These are phyloP conservation scores for Aspergillus hiratsukae DNA, from an alignment of 2,329 filamentous ascomycete species.

Conservation along the genomic window DNA sequence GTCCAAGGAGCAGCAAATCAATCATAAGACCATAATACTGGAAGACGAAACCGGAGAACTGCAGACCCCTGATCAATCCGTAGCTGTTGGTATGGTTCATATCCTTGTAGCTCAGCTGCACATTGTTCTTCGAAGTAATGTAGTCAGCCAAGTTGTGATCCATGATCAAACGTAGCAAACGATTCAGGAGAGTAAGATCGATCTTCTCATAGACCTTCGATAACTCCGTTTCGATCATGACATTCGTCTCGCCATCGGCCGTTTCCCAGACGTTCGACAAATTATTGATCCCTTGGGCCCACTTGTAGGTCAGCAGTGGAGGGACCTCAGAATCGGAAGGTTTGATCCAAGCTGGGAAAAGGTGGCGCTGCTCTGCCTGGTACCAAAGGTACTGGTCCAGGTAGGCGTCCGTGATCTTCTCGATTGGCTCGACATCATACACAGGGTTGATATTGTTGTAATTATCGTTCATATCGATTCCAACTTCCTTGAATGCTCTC, in stretches of 20 bases:
- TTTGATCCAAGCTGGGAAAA: constrained; percentile 99
- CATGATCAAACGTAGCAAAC: constrained; percentile 91
- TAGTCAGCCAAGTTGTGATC: constrained; percentile 99
- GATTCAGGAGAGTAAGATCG: constrained; percentile 90
- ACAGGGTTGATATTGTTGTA: constrained; percentile 99
- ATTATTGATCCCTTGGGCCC: constrained; percentile 99
- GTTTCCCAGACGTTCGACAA: constrained; percentile 92
- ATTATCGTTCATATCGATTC: constrained; percentile 99
- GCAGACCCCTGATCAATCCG: constrained; percentile 93
- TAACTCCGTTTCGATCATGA: constrained; percentile 95
- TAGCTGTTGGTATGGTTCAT: constrained; percentile 99
- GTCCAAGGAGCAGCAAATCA: constrained; percentile 82
- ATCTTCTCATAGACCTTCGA: constrained; percentile 99
- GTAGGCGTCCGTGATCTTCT: constrained; percentile 99
- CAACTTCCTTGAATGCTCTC: constrained; percentile 97
- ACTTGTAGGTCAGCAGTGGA: constrained; percentile 91
- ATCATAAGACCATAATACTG: constrained; percentile 97
- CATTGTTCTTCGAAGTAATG: constrained; percentile 99
- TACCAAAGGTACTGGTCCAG: constrained; percentile 99
- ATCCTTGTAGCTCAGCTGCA: constrained; percentile 98
- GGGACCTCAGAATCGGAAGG: constrained; percentile 97
- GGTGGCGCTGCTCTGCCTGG: constrained; percentile 91
- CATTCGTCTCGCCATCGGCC: constrained; percentile 91
- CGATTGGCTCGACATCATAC: constrained; percentile 97
- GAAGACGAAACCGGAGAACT: constrained; percentile 98